Base-by-base conservation (phyloP, 2,329 filamentous ascomycete genomes). In the Fusarium sp. region DNA sequence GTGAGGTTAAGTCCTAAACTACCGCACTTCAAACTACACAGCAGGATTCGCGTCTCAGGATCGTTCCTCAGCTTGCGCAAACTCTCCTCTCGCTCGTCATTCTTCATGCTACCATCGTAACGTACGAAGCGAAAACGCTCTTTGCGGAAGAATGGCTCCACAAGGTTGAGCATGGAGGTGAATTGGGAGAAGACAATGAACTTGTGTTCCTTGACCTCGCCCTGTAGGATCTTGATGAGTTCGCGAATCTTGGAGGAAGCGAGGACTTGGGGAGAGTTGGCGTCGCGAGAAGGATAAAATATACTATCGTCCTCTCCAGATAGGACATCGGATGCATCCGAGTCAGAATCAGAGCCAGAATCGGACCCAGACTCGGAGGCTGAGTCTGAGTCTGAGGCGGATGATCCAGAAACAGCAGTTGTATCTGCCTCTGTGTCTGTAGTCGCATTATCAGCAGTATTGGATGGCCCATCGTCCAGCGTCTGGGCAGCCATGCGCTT, bases 101-200 rank as follows among this genome's bases (percentile, higher is more conserved):
- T 97, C 76, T 89, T 88, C 96, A 99, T 99, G 72, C 89, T 88
- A 56, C 96, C 96, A 76, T 99, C 96, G 79, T 99, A 99, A 55
- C 96, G 92, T 17, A 92, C 92, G 76, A 91, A 97, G 63, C 86
- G 86, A 78, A 97, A 90, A 15, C 89, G 88, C 15, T 91, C 89
- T 48, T 88, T 85, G 45, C 86, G 85, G 62, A 99, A 84, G 79
- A 98, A 97, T 3, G 96, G 96, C 77, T 98, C 94, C 66, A 99
- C 90, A 27, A 98, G 89, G 81, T 98, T 92, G 45, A 99, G 88
- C 96, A 99, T 99, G 1, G 93, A 96, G 1, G 96, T 99, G 80
- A 99, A 99, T 74, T 98, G 93, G 2, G 94, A 97, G 80, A 99
- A 99, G 67, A 99, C 94, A 74, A 99, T 99, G 76, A 97, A 97